A percentile compares a stretch with the other conserved stretches of the same genome.
These are phyloP conservation scores for Suillus americanus DNA, from an alignment of 768 basidiomycete genomes.

Conservation along the genomic window DNA sequence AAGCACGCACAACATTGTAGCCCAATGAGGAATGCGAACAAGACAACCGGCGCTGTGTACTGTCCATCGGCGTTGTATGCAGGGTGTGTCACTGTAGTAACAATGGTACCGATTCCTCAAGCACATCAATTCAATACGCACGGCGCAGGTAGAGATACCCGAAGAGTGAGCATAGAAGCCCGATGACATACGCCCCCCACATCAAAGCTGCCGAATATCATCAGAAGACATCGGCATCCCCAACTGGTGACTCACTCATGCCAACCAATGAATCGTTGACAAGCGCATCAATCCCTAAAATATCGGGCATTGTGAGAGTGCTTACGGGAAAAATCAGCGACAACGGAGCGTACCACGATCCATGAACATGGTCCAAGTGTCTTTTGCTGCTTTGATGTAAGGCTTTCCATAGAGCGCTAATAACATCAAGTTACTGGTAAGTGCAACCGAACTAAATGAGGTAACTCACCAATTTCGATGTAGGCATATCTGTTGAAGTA, in stretches of 20 bases:
- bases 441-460: not conserved
- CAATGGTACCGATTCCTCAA: not conserved
- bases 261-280: constrained; percentile 82
- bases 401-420: constrained; percentile 82
- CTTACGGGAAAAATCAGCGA: not conserved
- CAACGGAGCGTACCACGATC: constrained; percentile 50
- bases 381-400: constrained; percentile 78
- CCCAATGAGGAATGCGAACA: constrained; percentile 83
- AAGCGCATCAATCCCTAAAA: constrained; percentile 62
- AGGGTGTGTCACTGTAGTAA: constrained; percentile 60
- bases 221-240: constrained; percentile 3
- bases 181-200: constrained; percentile 79
- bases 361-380: constrained; percentile 77
- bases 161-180: constrained; percentile 72
- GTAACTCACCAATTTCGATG: constrained; percentile 69
- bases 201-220: constrained; percentile 49
- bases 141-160: constrained; percentile 75
- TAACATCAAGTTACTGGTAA: not conserved
- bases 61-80: constrained; percentile 72
- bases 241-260: constrained; percentile 51
- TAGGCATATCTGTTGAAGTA: constrained; percentile 88
- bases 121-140: constrained; percentile 33
- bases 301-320: not conserved
- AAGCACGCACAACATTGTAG: constrained; percentile 60
- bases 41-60: constrained; percentile 73